Base-by-base conservation (phyloP, 2,329 filamentous ascomycete species). In the Arachnomyces sp. region DNA sequence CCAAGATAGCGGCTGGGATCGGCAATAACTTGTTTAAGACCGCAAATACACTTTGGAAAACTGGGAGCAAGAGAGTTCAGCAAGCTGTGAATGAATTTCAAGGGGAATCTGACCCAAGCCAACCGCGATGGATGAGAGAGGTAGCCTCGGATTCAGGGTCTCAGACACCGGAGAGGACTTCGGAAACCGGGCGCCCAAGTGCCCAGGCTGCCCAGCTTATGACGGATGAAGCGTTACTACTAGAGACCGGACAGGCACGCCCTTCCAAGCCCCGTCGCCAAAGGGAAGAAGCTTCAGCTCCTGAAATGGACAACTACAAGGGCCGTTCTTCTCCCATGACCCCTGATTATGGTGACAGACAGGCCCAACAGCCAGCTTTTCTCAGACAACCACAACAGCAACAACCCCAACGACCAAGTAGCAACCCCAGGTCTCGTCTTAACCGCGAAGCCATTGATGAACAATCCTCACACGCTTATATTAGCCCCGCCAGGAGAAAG, bases 51-150 rank as follows among this genome's bases (percentile, higher is more conserved):
- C 66, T 96, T 1, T 98, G 92, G 92, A 98, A 94, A 59, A 85
- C 84, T 2, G 81, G 90, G 0, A 86, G 89, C 56, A 98, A 94
- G 64, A 89, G 86, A 58, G 77, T 96, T 43, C 87, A 94, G 54
- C 87, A 92, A 61, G 90, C 87, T 3, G 84, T 96, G 28, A 81
- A 88, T 7, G 92, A 98, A 12, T 84, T 96, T 43, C 77, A 79
- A 51, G 65, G 72, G 39, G 82, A 80, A n/a, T 70, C 72, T 17
- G 88, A 94, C 55, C 73, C 83, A 2, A 84, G 61, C 54, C 85
- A 94, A 57, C 92, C 92, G 0, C 92, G 86, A 57, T 98, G 92
- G 92, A 94, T 98, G 90, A 80, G 83, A 52, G 83, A 89, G 42
- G 74, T 79, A 2, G 73, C 52, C 31, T 40, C 45, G 17, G 45